Evolutionary conservation across 2,329 filamentous ascomycete genomes (phyloP).

Genomic region (Arthroderma sp.): DNA sequence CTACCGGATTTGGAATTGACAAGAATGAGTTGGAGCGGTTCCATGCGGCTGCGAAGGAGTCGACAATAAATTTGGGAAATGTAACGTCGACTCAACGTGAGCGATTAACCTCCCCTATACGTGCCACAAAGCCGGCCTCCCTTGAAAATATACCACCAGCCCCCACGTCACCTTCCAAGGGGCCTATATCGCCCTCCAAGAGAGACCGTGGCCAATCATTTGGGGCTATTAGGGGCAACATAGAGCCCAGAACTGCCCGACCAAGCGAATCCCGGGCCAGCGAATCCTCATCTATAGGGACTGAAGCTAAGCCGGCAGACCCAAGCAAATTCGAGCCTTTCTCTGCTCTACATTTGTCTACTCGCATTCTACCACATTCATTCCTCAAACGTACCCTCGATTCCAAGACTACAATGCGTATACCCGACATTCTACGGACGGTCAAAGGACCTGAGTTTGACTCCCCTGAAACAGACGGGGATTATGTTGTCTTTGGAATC

Average conservation of each 20-base stretch:
- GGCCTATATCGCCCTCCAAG: not conserved
- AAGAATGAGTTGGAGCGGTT: constrained; percentile 34
- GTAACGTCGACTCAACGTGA: not conserved
- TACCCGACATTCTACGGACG: constrained; percentile 68
- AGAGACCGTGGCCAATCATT: not conserved
- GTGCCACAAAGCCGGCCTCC: not conserved
- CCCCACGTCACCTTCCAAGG: not conserved
- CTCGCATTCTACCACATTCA: constrained; percentile 68
- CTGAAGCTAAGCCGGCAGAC: constrained; percentile 31
- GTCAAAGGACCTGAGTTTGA: constrained; percentile 76
- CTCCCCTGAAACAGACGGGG: constrained; percentile 68
- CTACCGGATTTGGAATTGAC: constrained; percentile 33
- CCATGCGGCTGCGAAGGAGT: constrained; percentile 26
- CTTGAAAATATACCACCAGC: constrained; percentile 14
- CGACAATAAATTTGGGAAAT: not conserved
- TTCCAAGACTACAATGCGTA: constrained; percentile 61
- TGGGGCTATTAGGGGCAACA: not conserved
- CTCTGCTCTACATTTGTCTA: constrained; percentile 71
- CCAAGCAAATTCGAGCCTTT: constrained; percentile 68
- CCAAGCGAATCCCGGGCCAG: not conserved
- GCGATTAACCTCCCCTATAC: not conserved
- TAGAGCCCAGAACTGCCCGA: not conserved
- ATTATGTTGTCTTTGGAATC: constrained; percentile 80
- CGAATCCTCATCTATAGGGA: constrained; percentile 8
- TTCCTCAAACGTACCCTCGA: constrained; percentile 66